Percentiles rank a stretch among this genome's conserved stretches.
phyloP scores from a whole-genome alignment of 2,329 filamentous ascomycete genomes.

The Neofusicoccum cordaticola region DNA sequence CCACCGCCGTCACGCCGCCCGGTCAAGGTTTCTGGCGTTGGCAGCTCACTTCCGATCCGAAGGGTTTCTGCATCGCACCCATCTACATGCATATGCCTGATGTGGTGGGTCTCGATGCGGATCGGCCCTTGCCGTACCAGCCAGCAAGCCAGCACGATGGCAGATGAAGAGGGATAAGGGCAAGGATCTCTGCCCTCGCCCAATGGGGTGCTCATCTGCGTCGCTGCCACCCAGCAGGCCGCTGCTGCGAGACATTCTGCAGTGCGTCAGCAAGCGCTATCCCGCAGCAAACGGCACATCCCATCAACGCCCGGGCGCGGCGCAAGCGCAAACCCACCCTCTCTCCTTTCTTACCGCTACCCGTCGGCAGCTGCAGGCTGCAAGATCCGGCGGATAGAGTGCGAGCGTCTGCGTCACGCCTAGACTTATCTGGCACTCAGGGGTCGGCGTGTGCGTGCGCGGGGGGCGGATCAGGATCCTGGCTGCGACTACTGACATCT shows the following conservation, averaged over 20 bases:
- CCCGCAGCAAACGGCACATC: not conserved
- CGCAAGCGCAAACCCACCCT: not conserved
- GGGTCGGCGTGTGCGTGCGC: not conserved
- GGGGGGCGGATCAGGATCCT: not conserved
- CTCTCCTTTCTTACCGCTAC: not conserved
- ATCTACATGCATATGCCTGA: not conserved
- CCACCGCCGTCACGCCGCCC: not conserved
- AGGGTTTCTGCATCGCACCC: not conserved
- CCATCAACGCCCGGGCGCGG: no score
- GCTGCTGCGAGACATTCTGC: not conserved
- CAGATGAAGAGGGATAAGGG: no score
- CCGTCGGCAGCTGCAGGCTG: not conserved
- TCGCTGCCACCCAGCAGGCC: not conserved
- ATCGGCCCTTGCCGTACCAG: not conserved
- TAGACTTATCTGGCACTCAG: not conserved
- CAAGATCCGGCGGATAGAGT: not conserved
- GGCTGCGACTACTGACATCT: not conserved
- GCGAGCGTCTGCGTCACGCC: not conserved
- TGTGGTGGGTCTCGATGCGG: not conserved
- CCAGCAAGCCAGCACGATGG: not conserved
- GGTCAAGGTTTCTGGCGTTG: constrained; percentile 8
- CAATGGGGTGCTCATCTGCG: no score
- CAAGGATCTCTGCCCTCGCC: no score
- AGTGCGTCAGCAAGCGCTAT: not conserved
- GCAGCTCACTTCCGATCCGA: not conserved